Evolutionary conservation across 139 green algal genomes (phyloP).

Genomic region (Edaphochlamys debaryana): DNA sequence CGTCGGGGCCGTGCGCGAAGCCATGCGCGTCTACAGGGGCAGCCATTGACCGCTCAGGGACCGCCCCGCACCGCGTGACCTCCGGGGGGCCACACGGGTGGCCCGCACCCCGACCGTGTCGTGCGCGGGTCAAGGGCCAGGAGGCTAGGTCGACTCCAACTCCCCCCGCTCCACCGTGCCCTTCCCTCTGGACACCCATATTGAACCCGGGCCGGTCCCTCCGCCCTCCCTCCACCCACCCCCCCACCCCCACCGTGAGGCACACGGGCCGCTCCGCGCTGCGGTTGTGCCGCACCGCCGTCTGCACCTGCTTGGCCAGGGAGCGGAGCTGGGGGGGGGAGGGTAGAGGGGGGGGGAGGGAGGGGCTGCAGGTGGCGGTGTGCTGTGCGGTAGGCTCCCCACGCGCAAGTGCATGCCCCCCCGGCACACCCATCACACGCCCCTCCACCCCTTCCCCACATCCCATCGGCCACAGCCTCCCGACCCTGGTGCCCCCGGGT

Average conservation of each 20-base stretch:
- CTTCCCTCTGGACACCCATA: background rate
- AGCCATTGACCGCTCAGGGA: background rate
- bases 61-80: background rate
- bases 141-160: background rate
- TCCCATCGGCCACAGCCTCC: too few relatives aligned
- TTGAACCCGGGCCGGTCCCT: too few relatives aligned
- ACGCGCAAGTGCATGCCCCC: too few relatives aligned
- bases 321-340: constrained; percentile 18
- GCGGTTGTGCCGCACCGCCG: constrained; percentile 35
- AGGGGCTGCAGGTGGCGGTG: background rate
- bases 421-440: too few relatives aligned
- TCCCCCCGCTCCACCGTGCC: background rate
- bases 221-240: background rate
- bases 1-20: background rate
- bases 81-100: background rate
- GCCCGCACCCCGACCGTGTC: background rate
- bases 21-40: background rate
- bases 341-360: background rate
- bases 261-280: constrained; percentile 8
- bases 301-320: constrained; percentile 54
- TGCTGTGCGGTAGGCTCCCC: background rate
- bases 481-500: too few relatives aligned
- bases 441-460: too few relatives aligned
- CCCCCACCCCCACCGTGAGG: background rate
- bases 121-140: too few relatives aligned